These are phyloP conservation scores for Pisolithus tinctorius DNA, from an alignment of 768 basidiomycete species.

Conservation along the genomic window DNA sequence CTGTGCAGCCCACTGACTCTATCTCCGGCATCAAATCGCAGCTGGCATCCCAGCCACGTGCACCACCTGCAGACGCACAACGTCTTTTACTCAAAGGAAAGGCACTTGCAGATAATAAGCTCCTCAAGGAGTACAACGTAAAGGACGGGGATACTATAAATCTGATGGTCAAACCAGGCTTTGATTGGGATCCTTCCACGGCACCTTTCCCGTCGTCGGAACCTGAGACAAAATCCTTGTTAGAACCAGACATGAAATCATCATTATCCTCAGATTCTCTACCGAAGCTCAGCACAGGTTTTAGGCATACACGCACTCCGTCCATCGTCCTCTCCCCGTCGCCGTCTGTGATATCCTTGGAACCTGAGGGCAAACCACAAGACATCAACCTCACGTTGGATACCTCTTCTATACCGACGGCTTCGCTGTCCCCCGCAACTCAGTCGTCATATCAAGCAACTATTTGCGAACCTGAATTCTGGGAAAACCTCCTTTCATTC, in stretches of 20 bases:
- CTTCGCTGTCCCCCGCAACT: conserved; percentile 32
- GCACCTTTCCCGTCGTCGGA: conserved; percentile 17
- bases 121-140: conserved; percentile 86
- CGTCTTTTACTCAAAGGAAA: conserved; percentile 92
- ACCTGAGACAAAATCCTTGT: conserved; percentile 5
- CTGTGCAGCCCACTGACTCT: conserved; percentile 75
- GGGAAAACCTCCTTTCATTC: conserved; percentile 63
- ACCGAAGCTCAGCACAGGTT: conserved; percentile 23
- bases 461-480: conserved; percentile 77
- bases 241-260: conserved; percentile 15
- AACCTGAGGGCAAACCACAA: conserved; percentile 38
- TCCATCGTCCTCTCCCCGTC: conserved; percentile 76
- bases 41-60: conserved; percentile 57
- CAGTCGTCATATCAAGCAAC: conserved; percentile 31
- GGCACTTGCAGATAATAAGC: conserved; percentile 80
- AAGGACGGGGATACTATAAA: conserved; percentile 78
- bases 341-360: conserved; percentile 42
- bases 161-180: conserved; percentile 78
- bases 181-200: conserved; percentile 54
- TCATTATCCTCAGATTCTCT: conserved; percentile 16
- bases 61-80: conserved; percentile 76
- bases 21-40: conserved; percentile 73
- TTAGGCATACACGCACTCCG: conserved; percentile 60
- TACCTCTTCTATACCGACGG: conserved; percentile 42
- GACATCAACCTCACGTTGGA: conserved; percentile 71